Base-by-base conservation (phyloP, 2,329 filamentous ascomycete species). In the Amesomyces nigricolor region DNA sequence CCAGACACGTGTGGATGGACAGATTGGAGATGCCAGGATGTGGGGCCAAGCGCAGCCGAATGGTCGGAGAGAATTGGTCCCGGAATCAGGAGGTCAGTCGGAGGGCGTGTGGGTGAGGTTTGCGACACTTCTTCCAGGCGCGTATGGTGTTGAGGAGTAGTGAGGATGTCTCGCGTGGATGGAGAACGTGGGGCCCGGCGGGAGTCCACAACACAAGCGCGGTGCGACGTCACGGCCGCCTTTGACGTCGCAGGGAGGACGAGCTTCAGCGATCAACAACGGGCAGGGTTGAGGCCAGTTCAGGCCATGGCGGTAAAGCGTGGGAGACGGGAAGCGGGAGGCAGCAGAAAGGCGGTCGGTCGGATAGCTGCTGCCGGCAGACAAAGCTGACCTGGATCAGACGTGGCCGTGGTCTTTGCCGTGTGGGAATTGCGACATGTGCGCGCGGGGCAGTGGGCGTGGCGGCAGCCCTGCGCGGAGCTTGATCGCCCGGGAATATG, bases 1-100 rank as follows among this genome's bases (percentile, higher is more conserved):
- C 29, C 26, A 54, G 37, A 37, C 43, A 30, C 49, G 54, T 30
- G 44, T 42, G 48, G 8, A 35, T 37, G 40, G 53, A 54, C 50
- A 37, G 46, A 58, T 56, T 56, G 60, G 57, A 54, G 57, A 61
- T 59, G 16, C 54, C 54, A 58, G 46, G 50, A 35, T 52, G 58
- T 60, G 60, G 58, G 61, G 61, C 57, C 66, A 64, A 62, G 66
- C 63, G 65, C 64, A 61, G 54, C 50, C 35, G 46, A 47, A 47
- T 50, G 42, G 38, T 30, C 42, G 47, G 32, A 52, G 29, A 48
- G 19, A 22, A 43, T 30, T 26, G 10, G 16, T 29, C 19, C 45
- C 10, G 30, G 38, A 43, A 60, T 57, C 55, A 60, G 43, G 57
- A 48, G 54, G 46, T 22, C 35, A 53, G 54, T 52, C 53, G 56